These are phyloP conservation scores for Thelonectria blattea DNA, from an alignment of 2,329 filamentous ascomycete species.

Conservation along the genomic window DNA sequence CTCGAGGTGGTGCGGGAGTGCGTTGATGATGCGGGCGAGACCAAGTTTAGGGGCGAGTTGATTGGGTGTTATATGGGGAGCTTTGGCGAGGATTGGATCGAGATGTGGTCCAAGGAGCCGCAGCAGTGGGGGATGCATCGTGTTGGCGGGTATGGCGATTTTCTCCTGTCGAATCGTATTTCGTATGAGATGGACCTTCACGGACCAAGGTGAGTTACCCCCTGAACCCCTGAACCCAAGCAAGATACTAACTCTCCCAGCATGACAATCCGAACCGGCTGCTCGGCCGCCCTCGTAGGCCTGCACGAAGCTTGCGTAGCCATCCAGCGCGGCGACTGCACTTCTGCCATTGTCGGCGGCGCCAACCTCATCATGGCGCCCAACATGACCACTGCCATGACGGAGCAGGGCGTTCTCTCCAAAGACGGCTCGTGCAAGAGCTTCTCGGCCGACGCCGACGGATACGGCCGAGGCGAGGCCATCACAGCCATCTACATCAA, in stretches of 20 bases:
- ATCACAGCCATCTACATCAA: constrained; percentile 51
- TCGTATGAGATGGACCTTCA: constrained; percentile 50
- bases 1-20: constrained; percentile 45
- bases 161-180: constrained; percentile 41
- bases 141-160: constrained; percentile 33
- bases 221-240: constrained; percentile 18
- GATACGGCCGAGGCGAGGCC: constrained; percentile 56
- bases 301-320: constrained; percentile 43
- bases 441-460: constrained; percentile 50
- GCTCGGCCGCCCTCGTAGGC: constrained; percentile 40
- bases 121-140: constrained; percentile 30
- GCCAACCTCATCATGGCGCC: constrained; percentile 42
- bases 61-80: constrained; percentile 45
- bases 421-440: constrained; percentile 36
- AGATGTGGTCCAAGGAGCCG: constrained; percentile 35
- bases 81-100: constrained; percentile 43
- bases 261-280: constrained; percentile 44
- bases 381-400: constrained; percentile 27
- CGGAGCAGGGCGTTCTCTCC: constrained; percentile 35
- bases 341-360: constrained; percentile 41
- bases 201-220: constrained; percentile 52
- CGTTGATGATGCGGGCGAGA: constrained; percentile 44
- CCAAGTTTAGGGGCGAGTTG: constrained; percentile 37
- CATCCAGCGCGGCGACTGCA: constrained; percentile 37
- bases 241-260: constrained; percentile 22